These are phyloP conservation scores for Sporobolomyces roseus DNA, from an alignment of 768 basidiomycete genomes.

Conservation along the genomic window DNA sequence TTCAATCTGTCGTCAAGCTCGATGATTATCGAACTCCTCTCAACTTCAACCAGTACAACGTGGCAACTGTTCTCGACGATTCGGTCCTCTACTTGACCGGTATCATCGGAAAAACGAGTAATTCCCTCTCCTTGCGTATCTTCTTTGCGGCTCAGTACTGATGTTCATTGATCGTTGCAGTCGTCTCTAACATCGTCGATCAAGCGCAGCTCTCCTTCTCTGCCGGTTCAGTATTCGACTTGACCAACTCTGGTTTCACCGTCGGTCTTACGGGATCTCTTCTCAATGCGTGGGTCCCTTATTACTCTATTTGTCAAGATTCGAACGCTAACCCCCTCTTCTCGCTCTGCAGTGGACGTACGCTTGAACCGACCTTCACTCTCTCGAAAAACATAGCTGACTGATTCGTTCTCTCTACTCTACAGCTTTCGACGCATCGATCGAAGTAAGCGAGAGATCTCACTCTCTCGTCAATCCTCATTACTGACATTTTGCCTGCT, in stretches of 20 bases:
- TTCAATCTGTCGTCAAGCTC: conserved; percentile 58
- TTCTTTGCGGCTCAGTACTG: too few species aligned
- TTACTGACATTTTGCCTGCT: conserved; percentile 29
- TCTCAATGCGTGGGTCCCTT: conserved; percentile 8
- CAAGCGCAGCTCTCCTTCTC: conserved; percentile 58
- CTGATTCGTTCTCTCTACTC: neutral
- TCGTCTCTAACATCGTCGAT: conserved; percentile 54
- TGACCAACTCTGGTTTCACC: conserved; percentile 61
- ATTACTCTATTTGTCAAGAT: too few species aligned
- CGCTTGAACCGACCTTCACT: neutral
- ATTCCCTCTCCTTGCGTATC: neutral
- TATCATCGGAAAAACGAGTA: conserved; percentile 61
- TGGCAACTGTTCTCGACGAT: conserved; percentile 61
- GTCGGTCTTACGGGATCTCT: conserved; percentile 53
- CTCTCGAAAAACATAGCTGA: neutral
- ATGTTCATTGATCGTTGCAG: too few species aligned
- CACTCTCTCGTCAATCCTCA: too few species aligned
- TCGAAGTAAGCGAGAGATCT: conserved; percentile 46
- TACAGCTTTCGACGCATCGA: conserved; percentile 60
- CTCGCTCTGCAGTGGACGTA: conserved; percentile 59
- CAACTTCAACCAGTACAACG: conserved; percentile 58
- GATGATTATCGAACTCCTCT: conserved; percentile 65
- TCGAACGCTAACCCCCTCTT: too few species aligned
- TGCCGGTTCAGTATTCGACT: conserved; percentile 60
- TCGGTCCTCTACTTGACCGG: conserved; percentile 65